A percentile compares a stretch with the other conserved stretches of the same genome.
Conservation (phyloP, 345 rosid genomes). For the Eutrema yunnanense region DNA sequence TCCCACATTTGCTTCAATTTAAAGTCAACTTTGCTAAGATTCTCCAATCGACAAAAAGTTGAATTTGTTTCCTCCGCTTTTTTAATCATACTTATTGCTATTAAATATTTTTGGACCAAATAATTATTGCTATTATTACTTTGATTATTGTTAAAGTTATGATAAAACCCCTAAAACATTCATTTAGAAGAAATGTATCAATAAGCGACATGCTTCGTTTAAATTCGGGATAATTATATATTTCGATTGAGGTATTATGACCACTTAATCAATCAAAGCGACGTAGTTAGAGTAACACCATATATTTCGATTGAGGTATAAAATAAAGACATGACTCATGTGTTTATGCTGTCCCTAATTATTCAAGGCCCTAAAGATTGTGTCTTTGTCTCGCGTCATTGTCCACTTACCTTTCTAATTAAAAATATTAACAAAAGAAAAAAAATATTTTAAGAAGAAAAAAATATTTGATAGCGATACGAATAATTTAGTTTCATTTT, state of each 20-base stretch:
- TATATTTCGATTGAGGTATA: no score
- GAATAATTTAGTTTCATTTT: conserved; percentile 9
- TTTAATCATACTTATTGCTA: conserved; percentile 1
- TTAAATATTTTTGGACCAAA: background rate
- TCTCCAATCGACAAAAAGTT: conserved; percentile 16
- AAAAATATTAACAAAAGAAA: background rate
- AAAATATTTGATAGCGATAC: background rate
- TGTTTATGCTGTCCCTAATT: conserved; percentile 34
- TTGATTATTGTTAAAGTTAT: background rate
- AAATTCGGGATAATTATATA: background rate
- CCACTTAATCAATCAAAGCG: conserved; percentile 13
- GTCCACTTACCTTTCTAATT: conserved; percentile 29
- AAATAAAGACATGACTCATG: conserved; percentile 27
- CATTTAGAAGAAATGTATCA: background rate
- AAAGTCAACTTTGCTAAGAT: conserved; percentile 11
- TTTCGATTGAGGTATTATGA: background rate
- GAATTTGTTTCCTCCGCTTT: background rate
- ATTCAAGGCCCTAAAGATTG: conserved; percentile 17
- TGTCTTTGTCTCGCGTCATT: conserved; percentile 28
- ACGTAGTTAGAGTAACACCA: conserved; percentile 25
- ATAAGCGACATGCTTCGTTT: background rate
- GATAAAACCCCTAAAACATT: background rate
- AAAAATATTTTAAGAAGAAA: background rate
- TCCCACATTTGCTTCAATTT: conserved; percentile 2
- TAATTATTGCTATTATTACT: background rate